Base-by-base conservation (phyloP, 2,329 filamentous ascomycete genomes). In the Domatiomyces catenatus region DNA sequence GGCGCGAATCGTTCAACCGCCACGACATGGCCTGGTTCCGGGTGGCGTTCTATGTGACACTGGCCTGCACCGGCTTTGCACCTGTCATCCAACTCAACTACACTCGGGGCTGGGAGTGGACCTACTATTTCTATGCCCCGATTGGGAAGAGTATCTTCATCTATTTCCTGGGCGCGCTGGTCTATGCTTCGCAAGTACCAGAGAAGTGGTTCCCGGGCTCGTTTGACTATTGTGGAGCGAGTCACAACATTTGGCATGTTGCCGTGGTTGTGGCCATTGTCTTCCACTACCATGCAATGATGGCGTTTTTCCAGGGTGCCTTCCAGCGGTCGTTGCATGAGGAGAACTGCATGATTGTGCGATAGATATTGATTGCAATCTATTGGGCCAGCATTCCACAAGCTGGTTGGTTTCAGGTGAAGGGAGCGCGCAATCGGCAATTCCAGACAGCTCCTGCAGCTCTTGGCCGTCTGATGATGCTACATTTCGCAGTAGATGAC, bases 211-310 rank as follows among this genome's bases (percentile, higher is more conserved):
- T 76, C 59, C 92, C 92, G 0, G 92, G 92, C 47, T 79, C 84
- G 64, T 98, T 98, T 60, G 92, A 98, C 67, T 96, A 96, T 64
- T 76, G 93, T 42, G 92, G 92, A 42, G 89, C 87, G 45, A 93
- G 86, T 66, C 92, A 98, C 69, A 98, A 98, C 67, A 80, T 98
- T 52, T 98, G 92, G 92, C 92, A 98, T 67, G 69, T 94, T 32
- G 92, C 92, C 6, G 92, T 98, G 8, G 72, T 98, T 24, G 87
- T 89, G 15, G 92, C 92, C 8, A 98, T 98, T 52, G 68, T 96
- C n/a, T 96, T 94, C 66, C 92, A 98, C 67, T 98, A 96, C 69
- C 76, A 77, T 19, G 92, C 92, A 17, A 95, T 98, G 90, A 86
- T 95, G 67, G 79, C 88, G 50, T 92, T 98, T 67, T 98, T 98